Conservation (phyloP, 1,284 basidiomycete species). For the Mycosarcoma mackinlayi region DNA sequence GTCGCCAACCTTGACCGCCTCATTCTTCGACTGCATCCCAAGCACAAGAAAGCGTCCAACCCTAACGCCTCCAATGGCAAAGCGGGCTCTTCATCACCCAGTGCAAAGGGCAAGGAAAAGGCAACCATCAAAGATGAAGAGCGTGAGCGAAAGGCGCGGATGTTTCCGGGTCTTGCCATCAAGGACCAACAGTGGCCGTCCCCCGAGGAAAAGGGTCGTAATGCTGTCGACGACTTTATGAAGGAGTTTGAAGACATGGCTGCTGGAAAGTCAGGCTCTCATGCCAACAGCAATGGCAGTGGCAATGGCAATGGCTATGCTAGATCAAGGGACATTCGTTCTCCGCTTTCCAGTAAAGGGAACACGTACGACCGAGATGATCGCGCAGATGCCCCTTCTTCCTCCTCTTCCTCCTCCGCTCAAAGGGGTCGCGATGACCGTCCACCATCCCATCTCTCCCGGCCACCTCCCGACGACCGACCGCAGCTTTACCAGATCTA, state of each 20-base stretch:
- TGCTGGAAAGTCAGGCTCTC: constrained; percentile 17
- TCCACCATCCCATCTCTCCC: constrained; percentile 38
- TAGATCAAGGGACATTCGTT: constrained; percentile 9
- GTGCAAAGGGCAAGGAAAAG: constrained; percentile 68
- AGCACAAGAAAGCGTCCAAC: constrained; percentile 72
- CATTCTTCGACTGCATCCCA: constrained; percentile 93
- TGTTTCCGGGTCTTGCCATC: constrained; percentile 92
- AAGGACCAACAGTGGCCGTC: constrained; percentile 76
- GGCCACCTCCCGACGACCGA: constrained; percentile 73
- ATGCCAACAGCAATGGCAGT: background rate
- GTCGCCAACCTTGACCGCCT: constrained; percentile 92
- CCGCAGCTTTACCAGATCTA: constrained; percentile 96
- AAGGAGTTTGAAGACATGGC: constrained; percentile 78
- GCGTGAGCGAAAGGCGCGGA: constrained; percentile 79
- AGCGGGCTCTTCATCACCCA: constrained; percentile 68
- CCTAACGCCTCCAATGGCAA: constrained; percentile 56
- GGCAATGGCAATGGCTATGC: background rate
- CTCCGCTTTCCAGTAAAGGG: constrained; percentile 14
- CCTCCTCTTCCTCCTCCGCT: constrained; percentile 8
- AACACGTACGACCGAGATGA: constrained; percentile 13
- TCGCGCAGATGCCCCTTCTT: constrained; percentile 10
- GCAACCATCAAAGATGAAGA: constrained; percentile 71
- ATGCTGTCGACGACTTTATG: constrained; percentile 88
- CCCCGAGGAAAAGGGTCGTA: constrained; percentile 66
- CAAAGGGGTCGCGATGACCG: constrained; percentile 34